Evolutionary conservation across 2,329 filamentous ascomycete genomes (phyloP).

Genomic region (Colletotrichum somersetense): DNA sequence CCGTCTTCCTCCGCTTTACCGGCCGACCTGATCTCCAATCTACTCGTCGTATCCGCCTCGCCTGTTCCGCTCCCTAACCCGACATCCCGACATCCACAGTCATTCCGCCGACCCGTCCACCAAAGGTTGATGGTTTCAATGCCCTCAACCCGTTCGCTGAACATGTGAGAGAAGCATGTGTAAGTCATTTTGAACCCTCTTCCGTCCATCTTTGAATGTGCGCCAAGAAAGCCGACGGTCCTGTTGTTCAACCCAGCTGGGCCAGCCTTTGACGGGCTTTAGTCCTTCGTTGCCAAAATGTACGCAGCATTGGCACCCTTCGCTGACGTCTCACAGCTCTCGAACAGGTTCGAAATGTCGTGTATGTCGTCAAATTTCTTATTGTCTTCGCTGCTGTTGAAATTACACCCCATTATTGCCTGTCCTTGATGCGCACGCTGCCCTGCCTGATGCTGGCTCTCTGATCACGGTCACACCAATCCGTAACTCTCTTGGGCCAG

Average conservation of each 20-base stretch:
- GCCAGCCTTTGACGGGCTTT: slow-evolving; percentile 8
- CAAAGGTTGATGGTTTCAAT: slow-evolving; percentile 41
- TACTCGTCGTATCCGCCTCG: slow-evolving; percentile 27
- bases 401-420: slow-evolving; percentile 27
- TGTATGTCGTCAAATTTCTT: slow-evolving; percentile 53
- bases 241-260: background rate
- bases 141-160: slow-evolving; percentile 47
- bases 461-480: background rate
- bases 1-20: background rate
- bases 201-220: background rate
- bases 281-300: slow-evolving; percentile 41
- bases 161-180: slow-evolving; percentile 59
- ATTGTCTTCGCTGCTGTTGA: slow-evolving; percentile 37
- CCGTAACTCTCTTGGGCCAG: background rate
- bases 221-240: background rate
- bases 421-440: slow-evolving; percentile 3
- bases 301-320: slow-evolving; percentile 51
- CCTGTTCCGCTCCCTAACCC: slow-evolving; percentile 1
- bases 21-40: slow-evolving; percentile 7
- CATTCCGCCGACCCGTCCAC: slow-evolving; percentile 9
- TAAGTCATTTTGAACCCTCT: slow-evolving; percentile 48
- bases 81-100: slow-evolving; percentile 17
- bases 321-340: slow-evolving; percentile 59
- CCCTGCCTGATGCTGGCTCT: background rate
- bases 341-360: slow-evolving; percentile 63